Percentiles rank a stretch among this genome's conserved stretches.
Conservation (phyloP, 331 rosid genomes). For the Malus hybrid region DNA sequence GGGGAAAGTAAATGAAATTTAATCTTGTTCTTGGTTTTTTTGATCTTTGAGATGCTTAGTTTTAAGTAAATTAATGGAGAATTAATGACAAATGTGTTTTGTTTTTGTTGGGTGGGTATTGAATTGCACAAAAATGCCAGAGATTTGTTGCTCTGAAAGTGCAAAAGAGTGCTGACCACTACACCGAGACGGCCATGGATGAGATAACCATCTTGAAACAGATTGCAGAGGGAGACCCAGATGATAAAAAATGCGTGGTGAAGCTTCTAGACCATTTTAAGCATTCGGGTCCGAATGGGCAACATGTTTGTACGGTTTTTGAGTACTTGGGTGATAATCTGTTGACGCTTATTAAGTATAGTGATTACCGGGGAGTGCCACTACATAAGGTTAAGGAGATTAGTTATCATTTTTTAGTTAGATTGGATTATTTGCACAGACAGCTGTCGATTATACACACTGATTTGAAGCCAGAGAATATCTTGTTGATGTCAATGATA, state of each 20-base stretch:
- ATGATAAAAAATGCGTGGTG: constrained; percentile 79
- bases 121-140: constrained; percentile 31
- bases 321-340: constrained; percentile 94
- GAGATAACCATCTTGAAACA: constrained; percentile 40
- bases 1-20: too few relatives aligned
- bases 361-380: constrained; percentile 80
- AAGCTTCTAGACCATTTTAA: constrained; percentile 94
- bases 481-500: constrained; percentile 65
- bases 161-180: constrained; percentile 97
- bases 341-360: constrained; percentile 74
- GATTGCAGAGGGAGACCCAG: constrained; percentile 79
- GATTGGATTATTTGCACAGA: constrained; percentile 89
- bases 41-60: background rate
- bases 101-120: background rate
- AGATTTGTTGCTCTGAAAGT: constrained; percentile 86
- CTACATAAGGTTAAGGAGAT: constrained; percentile 77
- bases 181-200: constrained; percentile 75
- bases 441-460: constrained; percentile 94
- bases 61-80: background rate
- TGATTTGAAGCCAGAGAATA: constrained; percentile 88
- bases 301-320: constrained; percentile 91
- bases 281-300: constrained; percentile 96
- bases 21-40: background rate
- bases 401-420: constrained; percentile 74
- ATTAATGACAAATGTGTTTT: background rate